phyloP scores from a whole-genome alignment of 2,329 filamentous ascomycete genomes.

The Aspergillus ochraceoroseus region DNA sequence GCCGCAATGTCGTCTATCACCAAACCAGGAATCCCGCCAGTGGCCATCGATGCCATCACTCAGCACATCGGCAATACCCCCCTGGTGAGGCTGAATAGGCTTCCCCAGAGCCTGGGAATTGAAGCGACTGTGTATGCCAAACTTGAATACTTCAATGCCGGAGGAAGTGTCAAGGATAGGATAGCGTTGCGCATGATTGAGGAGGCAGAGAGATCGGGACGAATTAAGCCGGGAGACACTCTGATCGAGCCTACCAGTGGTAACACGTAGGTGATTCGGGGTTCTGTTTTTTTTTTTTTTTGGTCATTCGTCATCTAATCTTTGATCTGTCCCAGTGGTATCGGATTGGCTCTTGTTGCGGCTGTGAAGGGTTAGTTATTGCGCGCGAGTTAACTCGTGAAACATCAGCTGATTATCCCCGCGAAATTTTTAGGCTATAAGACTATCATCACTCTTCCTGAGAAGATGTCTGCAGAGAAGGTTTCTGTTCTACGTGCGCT shows the following conservation, averaged over 20 bases:
- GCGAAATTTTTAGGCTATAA: constrained; percentile 72
- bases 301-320: no score
- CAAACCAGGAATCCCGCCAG: constrained; percentile 50
- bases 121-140: constrained; percentile 87
- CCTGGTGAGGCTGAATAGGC: constrained; percentile 87
- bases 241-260: constrained; percentile 97
- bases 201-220: constrained; percentile 81
- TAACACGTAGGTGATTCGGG: constrained; percentile 60
- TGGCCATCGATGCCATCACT: constrained; percentile 62
- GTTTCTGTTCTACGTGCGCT: constrained; percentile 90
- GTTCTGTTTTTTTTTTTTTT: no score
- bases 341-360: constrained; percentile 86
- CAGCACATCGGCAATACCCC: constrained; percentile 94
- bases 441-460: constrained; percentile 95
- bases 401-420: no score
- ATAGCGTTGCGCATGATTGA: constrained; percentile 98
- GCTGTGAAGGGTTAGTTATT: constrained; percentile 67
- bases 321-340: constrained; percentile 64
- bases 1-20: constrained; percentile 47
- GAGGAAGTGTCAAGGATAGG: constrained; percentile 88
- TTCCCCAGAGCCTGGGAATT: constrained; percentile 85
- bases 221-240: constrained; percentile 95
- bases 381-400: neutral
- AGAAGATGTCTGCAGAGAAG: constrained; percentile 99
- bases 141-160: constrained; percentile 88